These are phyloP conservation scores for Trichoderma semiorbis DNA, from an alignment of 2,329 filamentous ascomycete species.

Conservation along the genomic window DNA sequence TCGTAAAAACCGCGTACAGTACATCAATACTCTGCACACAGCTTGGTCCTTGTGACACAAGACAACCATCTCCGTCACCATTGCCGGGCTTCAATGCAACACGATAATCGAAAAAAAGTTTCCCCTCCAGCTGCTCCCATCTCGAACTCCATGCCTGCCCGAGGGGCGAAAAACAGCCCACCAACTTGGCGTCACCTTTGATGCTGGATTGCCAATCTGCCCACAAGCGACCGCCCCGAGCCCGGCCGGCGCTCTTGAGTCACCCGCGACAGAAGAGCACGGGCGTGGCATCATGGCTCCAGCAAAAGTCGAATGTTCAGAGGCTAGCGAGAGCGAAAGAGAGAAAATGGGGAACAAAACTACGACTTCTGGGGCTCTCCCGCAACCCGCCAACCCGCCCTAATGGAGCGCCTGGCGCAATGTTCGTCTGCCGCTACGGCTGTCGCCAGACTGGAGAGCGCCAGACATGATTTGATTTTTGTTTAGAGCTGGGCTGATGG, in stretches of 20 bases:
- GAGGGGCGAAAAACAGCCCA: constrained; percentile 20
- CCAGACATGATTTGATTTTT: not conserved
- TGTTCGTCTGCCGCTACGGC: constrained; percentile 6
- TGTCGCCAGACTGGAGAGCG: not conserved
- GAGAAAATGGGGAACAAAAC: not conserved
- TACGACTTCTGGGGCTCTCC: not conserved
- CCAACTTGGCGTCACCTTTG: constrained; percentile 8
- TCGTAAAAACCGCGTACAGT: not conserved
- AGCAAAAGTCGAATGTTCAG: constrained; percentile 14
- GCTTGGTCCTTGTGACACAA: constrained; percentile 1
- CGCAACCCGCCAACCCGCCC: not conserved
- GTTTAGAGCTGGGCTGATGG: constrained; percentile 5
- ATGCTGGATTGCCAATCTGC: constrained; percentile 8
- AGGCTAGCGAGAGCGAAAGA: not conserved
- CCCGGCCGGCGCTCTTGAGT: constrained; percentile 14
- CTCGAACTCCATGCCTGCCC: not conserved
- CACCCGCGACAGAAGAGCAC: constrained; percentile 7
- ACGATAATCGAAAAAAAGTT: not conserved
- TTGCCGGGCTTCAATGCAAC: not conserved
- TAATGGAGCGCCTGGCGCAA: not conserved
- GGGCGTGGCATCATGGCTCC: constrained; percentile 17
- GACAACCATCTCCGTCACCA: not conserved
- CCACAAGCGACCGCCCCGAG: constrained; percentile 7
- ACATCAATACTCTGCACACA: not conserved
- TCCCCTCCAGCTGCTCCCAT: not conserved